Base-by-base conservation (phyloP, 225 moss, liverwort and hornwort species). In the Rhytidiadelphus loreus region DNA sequence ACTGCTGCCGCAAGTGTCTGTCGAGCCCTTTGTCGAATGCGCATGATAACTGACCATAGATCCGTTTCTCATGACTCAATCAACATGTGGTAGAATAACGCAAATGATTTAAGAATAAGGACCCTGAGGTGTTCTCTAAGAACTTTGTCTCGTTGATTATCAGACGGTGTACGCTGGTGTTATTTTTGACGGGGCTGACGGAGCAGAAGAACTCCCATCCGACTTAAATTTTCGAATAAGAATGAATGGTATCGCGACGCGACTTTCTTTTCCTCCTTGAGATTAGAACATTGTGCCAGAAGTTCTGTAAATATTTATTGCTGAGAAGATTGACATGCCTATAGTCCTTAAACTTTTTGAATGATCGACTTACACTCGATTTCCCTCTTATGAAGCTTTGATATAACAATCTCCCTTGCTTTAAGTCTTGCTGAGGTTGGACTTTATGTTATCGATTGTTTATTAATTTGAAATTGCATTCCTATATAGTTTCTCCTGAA, bases 101-200 rank as follows among this genome's bases (percentile, higher is more conserved):
- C 82, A 50, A 83, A 84, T 65, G 29, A 61, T 86, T n/a, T 53
- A 79, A 66, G 83, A 73, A 80, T n/a, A 68, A 73, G 83, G 53
- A 57, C 72, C 59, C 46, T 35, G 22, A 86, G 72, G 83, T 79
- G 59, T 88, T 79, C 72, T 73, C 53, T 88, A 69, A 60, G 77
- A 24, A 70, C 46, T 88, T 78, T 29, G 83, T 59, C 59, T 72
- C 58, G 76, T 90, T 72, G 44, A 66, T 82, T 89, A 46, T 83
- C 93, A 97, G 97, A 91, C 90, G 84, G 77, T 96, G 66, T 97
- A 96, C 86, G 97, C 97, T 60, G 97, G 94, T 82, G 89, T 96
- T 86, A 90, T 97, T 80, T 97, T 97, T 79, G 92, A 95, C 56
- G 95, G 92, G 68, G 83, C 72, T 85, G 91, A 92, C 62, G 88